Percentiles rank a stretch among this genome's conserved stretches.
These are phyloP conservation scores for Oryza nivara DNA, from an alignment of 176 grass and related monocot genomes.

Conservation along the genomic window DNA sequence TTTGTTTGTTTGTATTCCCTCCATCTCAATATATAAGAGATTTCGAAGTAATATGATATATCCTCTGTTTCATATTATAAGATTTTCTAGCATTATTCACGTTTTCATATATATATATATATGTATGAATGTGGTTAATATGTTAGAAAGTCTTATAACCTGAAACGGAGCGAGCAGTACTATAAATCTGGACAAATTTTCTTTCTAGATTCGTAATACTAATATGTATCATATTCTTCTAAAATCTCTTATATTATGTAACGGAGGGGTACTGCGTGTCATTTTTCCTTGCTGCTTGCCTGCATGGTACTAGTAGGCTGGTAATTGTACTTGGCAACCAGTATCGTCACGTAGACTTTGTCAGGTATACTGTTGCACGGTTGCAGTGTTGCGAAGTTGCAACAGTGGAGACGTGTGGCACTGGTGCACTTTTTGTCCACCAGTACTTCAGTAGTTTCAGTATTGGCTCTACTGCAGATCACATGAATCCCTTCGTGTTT, in stretches of 20 bases:
- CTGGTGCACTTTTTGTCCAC: background rate
- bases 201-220: too few species aligned
- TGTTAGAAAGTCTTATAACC: too few species aligned
- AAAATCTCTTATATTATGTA: too few species aligned
- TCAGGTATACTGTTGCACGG: slow-evolving; percentile 15
- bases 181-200: background rate
- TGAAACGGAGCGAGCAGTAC: too few species aligned
- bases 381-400: background rate
- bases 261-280: background rate
- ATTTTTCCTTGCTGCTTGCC: background rate
- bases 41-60: too few species aligned
- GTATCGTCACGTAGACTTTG: slow-evolving; percentile 24
- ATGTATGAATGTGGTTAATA: too few species aligned
- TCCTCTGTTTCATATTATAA: too few species aligned
- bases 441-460: background rate
- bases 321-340: slow-evolving; percentile 20
- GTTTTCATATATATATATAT: too few species aligned
- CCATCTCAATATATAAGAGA: too few species aligned
- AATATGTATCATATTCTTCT: rapidly evolving
- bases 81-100: too few species aligned
- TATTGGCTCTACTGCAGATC: background rate
- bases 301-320: background rate
- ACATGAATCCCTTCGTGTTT: background rate
- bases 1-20: background rate
- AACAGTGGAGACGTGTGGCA: background rate